Evolutionary conservation across 495 filamentous ascomycete genomes (phyloP).

Genomic region (Acidiella bohemica): DNA sequence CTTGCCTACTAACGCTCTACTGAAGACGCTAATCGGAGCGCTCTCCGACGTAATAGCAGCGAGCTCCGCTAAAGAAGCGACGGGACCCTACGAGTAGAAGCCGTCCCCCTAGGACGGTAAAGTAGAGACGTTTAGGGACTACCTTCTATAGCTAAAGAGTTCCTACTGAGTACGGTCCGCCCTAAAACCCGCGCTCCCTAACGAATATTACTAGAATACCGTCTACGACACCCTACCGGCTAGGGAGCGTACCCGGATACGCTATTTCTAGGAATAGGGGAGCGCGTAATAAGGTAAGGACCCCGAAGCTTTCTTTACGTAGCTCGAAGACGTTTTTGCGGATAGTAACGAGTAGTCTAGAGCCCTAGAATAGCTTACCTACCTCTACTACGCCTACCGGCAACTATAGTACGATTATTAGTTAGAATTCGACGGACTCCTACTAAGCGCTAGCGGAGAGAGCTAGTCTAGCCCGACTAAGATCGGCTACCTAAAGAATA

Average conservation of each 20-base stretch:
- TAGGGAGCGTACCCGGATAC: neutral
- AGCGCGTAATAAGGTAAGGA: neutral
- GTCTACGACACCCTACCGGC: neutral
- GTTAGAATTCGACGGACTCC: conserved; percentile 4
- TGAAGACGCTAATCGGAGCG: neutral
- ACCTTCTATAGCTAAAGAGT: conserved; percentile 4
- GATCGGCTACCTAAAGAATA: neutral
- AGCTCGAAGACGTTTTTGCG: neutral
- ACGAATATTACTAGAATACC: conserved; percentile 2
- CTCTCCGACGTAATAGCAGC: neutral
- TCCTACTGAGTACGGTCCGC: neutral
- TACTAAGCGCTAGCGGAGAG: neutral
- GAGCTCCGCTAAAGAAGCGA: neutral
- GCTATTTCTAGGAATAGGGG: conserved; percentile 1
- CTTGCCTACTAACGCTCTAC: neutral
- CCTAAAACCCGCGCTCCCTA: conserved; percentile 1
- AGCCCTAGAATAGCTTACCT: neutral
- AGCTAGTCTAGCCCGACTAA: neutral
- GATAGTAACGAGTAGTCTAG: conserved; percentile 2
- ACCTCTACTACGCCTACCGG: neutral
- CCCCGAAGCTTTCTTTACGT: conserved; percentile 3
- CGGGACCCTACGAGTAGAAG: conserved; percentile 1
- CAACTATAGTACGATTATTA: conserved; percentile 2
- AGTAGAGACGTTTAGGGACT: conserved; percentile 4
- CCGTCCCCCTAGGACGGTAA: neutral